phyloP scores from a whole-genome alignment of 2,329 filamentous ascomycete species.

The Aspergillus brasiliensis region DNA sequence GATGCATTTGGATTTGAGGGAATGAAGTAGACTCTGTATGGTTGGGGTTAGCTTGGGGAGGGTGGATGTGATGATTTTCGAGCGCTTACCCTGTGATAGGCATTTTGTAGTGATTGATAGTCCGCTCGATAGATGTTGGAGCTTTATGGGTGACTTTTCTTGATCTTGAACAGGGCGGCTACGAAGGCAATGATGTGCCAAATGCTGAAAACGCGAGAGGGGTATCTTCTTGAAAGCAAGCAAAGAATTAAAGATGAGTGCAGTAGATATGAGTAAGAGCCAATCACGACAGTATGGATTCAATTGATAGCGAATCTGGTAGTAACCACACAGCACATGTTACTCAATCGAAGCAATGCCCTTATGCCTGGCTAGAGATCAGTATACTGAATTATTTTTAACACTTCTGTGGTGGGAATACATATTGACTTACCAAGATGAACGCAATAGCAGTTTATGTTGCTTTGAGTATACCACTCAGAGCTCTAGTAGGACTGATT shows the following conservation, averaged over 20 bases:
- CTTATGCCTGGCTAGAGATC: background rate
- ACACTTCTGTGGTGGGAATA: no score
- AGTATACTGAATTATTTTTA: background rate
- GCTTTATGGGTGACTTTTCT: background rate
- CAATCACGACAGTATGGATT: background rate
- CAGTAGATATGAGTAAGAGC: no score
- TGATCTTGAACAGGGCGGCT: background rate
- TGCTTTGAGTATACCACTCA: no score
- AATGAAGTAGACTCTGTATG: constrained; percentile 46
- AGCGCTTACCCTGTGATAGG: constrained; percentile 39
- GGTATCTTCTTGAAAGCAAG: background rate
- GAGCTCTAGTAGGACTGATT: no score
- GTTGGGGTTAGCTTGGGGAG: constrained; percentile 14
- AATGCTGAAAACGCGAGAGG: background rate
- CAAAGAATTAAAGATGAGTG: background rate
- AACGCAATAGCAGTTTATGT: no score
- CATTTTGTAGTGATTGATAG: constrained; percentile 23
- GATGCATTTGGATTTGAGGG: constrained; percentile 44
- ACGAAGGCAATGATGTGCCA: background rate
- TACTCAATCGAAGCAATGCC: background rate
- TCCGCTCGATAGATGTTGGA: background rate
- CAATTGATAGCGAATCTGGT: background rate
- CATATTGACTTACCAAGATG: background rate
- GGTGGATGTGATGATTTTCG: background rate
- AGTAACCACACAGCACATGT: background rate